phyloP scores from a whole-genome alignment of 805 yeast species.

The Zygosaccharomyces lentus region DNA sequence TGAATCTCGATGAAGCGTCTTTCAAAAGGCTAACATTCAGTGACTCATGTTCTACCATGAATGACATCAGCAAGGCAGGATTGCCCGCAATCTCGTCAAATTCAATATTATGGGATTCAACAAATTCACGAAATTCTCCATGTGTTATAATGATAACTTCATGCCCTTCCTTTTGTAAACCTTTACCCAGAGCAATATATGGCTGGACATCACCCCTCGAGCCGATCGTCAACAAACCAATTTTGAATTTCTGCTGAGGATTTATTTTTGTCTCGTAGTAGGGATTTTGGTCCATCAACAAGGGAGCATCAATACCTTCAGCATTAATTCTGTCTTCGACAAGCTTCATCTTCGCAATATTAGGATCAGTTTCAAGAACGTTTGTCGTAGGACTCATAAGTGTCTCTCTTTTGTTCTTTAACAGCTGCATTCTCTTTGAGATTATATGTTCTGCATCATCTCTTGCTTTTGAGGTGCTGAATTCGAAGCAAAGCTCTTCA shows the following conservation, averaged over 20 bases:
- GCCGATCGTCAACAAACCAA: constrained; percentile 82
- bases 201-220: constrained; percentile 98
- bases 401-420: constrained; percentile 22
- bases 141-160: constrained; percentile 82
- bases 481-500: constrained; percentile 75
- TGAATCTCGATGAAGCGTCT: constrained; percentile 77
- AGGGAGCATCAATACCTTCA: constrained; percentile 63
- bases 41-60: constrained; percentile 89
- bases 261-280: constrained; percentile 45
- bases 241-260: constrained; percentile 51
- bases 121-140: constrained; percentile 73
- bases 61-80: constrained; percentile 85
- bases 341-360: constrained; percentile 57
- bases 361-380: constrained; percentile 27
- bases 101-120: constrained; percentile 57
- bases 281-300: constrained; percentile 64
- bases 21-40: constrained; percentile 76
- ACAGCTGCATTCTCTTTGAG: constrained; percentile 46
- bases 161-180: constrained; percentile 77
- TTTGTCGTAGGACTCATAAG: constrained; percentile 9
- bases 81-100: constrained; percentile 84
- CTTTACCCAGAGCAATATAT: constrained; percentile 83
- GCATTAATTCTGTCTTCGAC: constrained; percentile 63
- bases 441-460: constrained; percentile 66
- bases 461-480: constrained; percentile 56